A percentile compares a stretch with the other conserved stretches of the same genome.
phyloP scores from a whole-genome alignment of 805 yeast genomes.

The Lachancea dasiensis region DNA sequence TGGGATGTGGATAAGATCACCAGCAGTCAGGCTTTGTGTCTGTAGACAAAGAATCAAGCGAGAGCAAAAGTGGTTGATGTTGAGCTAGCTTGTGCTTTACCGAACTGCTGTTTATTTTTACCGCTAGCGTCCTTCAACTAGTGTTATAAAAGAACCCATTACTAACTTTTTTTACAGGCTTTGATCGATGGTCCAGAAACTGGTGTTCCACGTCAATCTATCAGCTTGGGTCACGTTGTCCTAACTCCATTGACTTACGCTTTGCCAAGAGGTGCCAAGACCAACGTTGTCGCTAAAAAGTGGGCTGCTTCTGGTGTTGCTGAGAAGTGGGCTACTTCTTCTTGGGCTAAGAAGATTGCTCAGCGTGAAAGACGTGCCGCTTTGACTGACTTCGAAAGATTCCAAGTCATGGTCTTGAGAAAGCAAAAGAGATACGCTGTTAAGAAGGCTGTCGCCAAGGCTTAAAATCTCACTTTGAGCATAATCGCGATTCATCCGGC shows the following conservation, averaged over 20 bases:
- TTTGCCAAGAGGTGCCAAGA: conserved; percentile 93
- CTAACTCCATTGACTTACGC: conserved; percentile 88
- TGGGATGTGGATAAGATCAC: no score
- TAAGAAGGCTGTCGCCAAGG: conserved; percentile 95
- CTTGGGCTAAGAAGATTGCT: conserved; percentile 99
- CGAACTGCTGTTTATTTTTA: no score
- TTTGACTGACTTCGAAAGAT: conserved; percentile 97
- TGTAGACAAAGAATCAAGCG: no score
- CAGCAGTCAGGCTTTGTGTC: no score
- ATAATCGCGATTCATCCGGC: not conserved
- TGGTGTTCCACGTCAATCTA: conserved; percentile 87
- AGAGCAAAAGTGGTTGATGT: no score
- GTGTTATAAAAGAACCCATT: no score
- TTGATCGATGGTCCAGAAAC: conserved; percentile 94
- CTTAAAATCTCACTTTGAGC: conserved; percentile 44
- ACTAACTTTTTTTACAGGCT: conserved; percentile 45
- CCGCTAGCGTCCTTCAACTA: no score
- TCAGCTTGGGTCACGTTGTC: conserved; percentile 78
- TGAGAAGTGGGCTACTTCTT: conserved; percentile 84
- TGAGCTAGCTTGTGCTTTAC: no score
- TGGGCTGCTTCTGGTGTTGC: conserved; percentile 88
- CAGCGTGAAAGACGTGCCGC: conserved; percentile 89
- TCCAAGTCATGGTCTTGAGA: conserved; percentile 96
- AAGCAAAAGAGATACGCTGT: conserved; percentile 95
- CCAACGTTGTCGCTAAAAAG: conserved; percentile 80